These are phyloP conservation scores for Dalechampia spathulata DNA, from an alignment of 441 rosid species.

Conservation along the genomic window DNA sequence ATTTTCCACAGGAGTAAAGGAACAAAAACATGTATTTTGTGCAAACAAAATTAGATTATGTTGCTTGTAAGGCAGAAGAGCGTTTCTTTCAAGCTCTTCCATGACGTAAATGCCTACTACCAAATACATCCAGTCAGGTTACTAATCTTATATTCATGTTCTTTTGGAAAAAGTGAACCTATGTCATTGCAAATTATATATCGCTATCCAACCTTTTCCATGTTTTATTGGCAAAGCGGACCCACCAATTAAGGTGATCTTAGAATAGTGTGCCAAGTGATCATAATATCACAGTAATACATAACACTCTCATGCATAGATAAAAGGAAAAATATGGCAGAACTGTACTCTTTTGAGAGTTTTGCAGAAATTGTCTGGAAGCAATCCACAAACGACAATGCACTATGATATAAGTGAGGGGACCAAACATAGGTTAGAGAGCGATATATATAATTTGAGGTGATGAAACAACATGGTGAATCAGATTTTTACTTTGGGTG, in stretches of 20 bases:
- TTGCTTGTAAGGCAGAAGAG: no score
- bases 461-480: no score
- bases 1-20: neutral
- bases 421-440: constrained; percentile 24
- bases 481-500: no score
- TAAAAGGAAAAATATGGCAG: no score
- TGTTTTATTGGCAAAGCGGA: no score
- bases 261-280: constrained; percentile 14
- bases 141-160: no score
- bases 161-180: no score
- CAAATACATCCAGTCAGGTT: neutral
- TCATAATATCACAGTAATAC: neutral
- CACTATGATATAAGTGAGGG: constrained; percentile 6
- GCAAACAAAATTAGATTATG: neutral
- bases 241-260: neutral
- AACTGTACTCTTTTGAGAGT: no score
- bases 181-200: no score
- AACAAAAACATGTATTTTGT: neutral
- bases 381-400: neutral
- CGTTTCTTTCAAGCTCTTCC: no score
- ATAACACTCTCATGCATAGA: neutral
- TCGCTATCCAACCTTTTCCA: no score
- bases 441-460: no score
- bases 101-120: neutral
- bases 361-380: neutral